Evolutionary conservation across 2,329 filamentous ascomycete genomes (phyloP).

Genomic region (Plectosphaerella cucumerina): DNA sequence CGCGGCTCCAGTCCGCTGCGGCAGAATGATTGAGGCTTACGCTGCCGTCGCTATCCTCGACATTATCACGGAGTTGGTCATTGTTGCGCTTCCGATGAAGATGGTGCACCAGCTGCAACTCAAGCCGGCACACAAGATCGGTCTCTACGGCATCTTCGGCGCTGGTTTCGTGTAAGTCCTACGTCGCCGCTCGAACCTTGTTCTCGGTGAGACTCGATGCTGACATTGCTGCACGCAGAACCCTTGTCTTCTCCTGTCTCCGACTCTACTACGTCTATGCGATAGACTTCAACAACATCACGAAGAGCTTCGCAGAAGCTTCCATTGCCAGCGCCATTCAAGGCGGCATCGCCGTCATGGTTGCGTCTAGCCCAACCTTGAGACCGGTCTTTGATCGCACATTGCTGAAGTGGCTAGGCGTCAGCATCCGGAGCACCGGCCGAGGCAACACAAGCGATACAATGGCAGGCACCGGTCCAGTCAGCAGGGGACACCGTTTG

Average conservation of each 20-base stretch:
- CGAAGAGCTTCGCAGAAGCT: slow-evolving; percentile 8
- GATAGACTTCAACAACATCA: slow-evolving; percentile 13
- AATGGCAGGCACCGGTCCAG: neutral
- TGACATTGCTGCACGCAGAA: slow-evolving; percentile 4
- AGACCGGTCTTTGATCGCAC: slow-evolving; percentile 14
- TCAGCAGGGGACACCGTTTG: neutral
- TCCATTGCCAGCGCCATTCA: slow-evolving; percentile 11
- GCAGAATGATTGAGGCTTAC: slow-evolving; percentile 10
- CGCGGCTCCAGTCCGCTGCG: slow-evolving; percentile 17
- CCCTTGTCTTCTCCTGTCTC: slow-evolving; percentile 10
- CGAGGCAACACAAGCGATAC: neutral
- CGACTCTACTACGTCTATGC: slow-evolving; percentile 13
- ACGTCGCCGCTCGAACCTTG: neutral
- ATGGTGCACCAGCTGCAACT: slow-evolving; percentile 11
- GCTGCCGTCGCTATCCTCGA: slow-evolving; percentile 14
- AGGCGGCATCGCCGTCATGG: slow-evolving; percentile 13
- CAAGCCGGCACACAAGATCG: slow-evolving; percentile 11
- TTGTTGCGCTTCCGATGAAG: slow-evolving; percentile 12
- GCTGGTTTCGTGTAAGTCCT: slow-evolving; percentile 12
- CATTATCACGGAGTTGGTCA: slow-evolving; percentile 13
- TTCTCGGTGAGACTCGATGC: neutral
- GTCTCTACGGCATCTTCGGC: slow-evolving; percentile 12
- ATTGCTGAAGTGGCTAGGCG: slow-evolving; percentile 4
- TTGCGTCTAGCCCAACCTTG: slow-evolving; percentile 12
- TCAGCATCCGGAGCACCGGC: neutral